Evolutionary conservation across 164 flowering plant species (phyloP), one percentile per base, ranked within the genome.

Genomic region (Stephania japonica): DNA sequence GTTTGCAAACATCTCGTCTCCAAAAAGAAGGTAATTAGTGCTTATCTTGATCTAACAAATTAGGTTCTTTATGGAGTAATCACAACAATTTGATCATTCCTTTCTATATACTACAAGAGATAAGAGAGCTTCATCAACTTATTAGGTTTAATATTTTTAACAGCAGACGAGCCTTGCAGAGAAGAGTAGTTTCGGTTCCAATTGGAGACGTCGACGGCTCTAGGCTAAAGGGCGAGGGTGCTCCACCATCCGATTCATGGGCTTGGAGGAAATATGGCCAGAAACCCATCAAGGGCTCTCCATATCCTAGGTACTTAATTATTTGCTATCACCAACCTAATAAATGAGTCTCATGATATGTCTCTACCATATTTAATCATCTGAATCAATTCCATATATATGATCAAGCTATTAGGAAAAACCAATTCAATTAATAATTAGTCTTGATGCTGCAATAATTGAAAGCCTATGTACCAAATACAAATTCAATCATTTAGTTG

Each of bases 241-340:
- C 90, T 69, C 96, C 92, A 5, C 93, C 97, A 49, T 84, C 90
- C 1, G 97, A 91, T 88, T 87, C 94, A 1, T 93, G 95, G 95
- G 89, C 97, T 0, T 91, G 97, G 97, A 76, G 98, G 65, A 91
- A 91, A 76, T 93, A 91, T 78, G 98, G 98, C n/a, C 98, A 93
- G 74, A 93, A 93, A 70, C 98, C 98, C 72, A 93, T 93, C 81
- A 93, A 93, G 62, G 98, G 98, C 42, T 91, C 98, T 26, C 96
- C 96, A 4, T 92, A 90, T 74, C 98, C 96, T 13, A 86, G 97
- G 97, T 71, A 61, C 27, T 16, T 42, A 68, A 68, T 44, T 44
- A 44, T 47, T 47, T 47, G 16, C n/a, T n/a, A 47, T 47, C 16
- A 11, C 2, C 53, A 7, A 3, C 16, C 16, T 47, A 47, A 14